Percentiles rank a stretch among this genome's conserved stretches.
These are phyloP conservation scores for Carex cristatella DNA, from an alignment of 176 grass and related monocot species.

Conservation along the genomic window DNA sequence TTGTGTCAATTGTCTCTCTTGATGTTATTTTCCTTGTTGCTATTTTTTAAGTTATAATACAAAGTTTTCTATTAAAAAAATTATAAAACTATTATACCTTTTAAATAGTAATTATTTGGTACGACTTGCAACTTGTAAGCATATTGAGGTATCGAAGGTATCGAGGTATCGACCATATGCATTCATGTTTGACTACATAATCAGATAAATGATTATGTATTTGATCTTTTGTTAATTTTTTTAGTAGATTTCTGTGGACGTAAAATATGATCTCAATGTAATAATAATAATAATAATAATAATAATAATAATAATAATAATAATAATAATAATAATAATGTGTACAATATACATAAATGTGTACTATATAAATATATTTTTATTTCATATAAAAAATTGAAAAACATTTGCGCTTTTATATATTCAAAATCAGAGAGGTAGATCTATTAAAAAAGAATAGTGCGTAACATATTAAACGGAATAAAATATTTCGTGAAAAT, in stretches of 20 bases:
- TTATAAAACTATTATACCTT: too few species aligned
- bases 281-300: background rate
- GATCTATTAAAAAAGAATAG: too few species aligned
- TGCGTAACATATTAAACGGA: too few species aligned
- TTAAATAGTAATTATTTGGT: background rate
- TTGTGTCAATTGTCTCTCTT: background rate
- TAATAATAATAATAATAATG: background rate
- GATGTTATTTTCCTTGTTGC: background rate
- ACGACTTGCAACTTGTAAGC: too few species aligned
- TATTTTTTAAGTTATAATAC: background rate
- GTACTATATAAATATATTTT: too few species aligned
- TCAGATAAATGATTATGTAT: background rate
- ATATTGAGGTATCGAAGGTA: too few species aligned
- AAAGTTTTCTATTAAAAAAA: background rate
- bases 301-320: background rate
- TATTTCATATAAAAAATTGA: too few species aligned
- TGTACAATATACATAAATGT: too few species aligned
- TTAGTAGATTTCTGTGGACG: background rate
- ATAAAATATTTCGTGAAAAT: too few species aligned
- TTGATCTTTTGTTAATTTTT: background rate
- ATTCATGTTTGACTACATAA: background rate
- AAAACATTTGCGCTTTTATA: too few species aligned
- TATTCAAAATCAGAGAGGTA: too few species aligned
- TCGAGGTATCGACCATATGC: background rate
- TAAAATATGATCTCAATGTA: background rate